Evolutionary conservation across 768 basidiomycete species (phyloP).

Genomic region (Strobilomyces dryophilus): DNA sequence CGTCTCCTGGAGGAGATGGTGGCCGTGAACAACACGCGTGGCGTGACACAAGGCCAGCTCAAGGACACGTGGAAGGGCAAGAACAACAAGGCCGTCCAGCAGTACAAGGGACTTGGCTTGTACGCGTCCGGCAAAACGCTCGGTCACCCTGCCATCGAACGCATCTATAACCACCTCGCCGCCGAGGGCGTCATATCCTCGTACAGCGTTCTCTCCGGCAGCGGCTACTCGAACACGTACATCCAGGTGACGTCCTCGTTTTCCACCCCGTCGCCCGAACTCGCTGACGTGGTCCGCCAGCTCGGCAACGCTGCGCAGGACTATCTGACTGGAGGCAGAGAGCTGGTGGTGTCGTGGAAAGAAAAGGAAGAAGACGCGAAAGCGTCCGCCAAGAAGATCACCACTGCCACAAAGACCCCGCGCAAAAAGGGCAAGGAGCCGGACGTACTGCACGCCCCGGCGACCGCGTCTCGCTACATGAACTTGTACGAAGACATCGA

Average conservation of each 20-base stretch:
- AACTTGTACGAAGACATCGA: slow-evolving; percentile 30
- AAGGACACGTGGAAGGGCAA: slow-evolving; percentile 65
- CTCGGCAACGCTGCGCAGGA: slow-evolving; percentile 19
- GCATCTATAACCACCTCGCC: slow-evolving; percentile 57
- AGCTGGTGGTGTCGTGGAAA: slow-evolving; percentile 26
- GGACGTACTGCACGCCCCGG: background rate
- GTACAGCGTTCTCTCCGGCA: slow-evolving; percentile 43
- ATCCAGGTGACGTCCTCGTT: slow-evolving; percentile 38
- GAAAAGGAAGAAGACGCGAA: slow-evolving; percentile 14
- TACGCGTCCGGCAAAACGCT: slow-evolving; percentile 56
- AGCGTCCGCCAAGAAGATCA: slow-evolving; percentile 7
- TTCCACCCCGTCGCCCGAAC: background rate
- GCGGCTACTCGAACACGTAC: slow-evolving; percentile 51
- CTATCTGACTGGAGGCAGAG: slow-evolving; percentile 17
- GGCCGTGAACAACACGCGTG: slow-evolving; percentile 37
- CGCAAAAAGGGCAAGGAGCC: slow-evolving; percentile 22
- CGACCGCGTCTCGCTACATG: background rate
- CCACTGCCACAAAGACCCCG: background rate
- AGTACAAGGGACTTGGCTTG: slow-evolving; percentile 42
- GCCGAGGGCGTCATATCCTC: slow-evolving; percentile 46
- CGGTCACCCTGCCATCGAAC: slow-evolving; percentile 53
- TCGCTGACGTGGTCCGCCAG: slow-evolving; percentile 9
- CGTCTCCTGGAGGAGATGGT: slow-evolving; percentile 49
- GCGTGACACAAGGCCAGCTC: slow-evolving; percentile 58
- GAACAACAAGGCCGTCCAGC: slow-evolving; percentile 40